Evolutionary conservation across 768 basidiomycete genomes (phyloP).

Genomic region (Exidia glandulosa): DNA sequence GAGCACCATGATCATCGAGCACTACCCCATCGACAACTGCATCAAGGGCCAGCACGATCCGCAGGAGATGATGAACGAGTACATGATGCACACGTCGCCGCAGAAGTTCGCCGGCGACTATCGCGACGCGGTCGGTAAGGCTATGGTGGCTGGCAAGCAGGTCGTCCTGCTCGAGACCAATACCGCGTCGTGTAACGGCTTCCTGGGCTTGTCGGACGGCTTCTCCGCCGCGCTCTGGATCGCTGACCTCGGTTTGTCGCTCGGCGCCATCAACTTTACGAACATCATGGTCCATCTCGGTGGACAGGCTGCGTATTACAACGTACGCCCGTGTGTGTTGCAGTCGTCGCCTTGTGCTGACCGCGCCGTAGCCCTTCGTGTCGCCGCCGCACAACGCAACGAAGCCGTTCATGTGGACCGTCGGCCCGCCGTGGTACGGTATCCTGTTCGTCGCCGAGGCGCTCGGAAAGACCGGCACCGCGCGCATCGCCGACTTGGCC

Average conservation of each 20-base stretch:
- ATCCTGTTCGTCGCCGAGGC: constrained; percentile 59
- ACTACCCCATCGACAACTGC: constrained; percentile 2
- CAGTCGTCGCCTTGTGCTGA: no score
- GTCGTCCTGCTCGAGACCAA: constrained; percentile 65
- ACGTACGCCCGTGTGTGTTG: no score
- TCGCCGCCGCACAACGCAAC: constrained; percentile 32
- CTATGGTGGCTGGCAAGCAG: constrained; percentile 29
- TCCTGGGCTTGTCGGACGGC: constrained; percentile 43
- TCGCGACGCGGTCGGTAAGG: constrained; percentile 31
- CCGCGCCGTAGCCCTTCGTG: constrained; percentile 21
- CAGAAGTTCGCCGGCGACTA: constrained; percentile 23
- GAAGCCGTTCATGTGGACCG: constrained; percentile 39
- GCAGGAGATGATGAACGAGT: constrained; percentile 3
- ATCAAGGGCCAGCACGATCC: constrained; percentile 1
- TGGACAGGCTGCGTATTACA: constrained; percentile 55
- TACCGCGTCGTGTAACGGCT: constrained; percentile 41
- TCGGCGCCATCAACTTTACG: constrained; percentile 45
- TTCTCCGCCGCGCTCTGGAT: constrained; percentile 54
- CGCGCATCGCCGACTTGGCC: constrained; percentile 58
- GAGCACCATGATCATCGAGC: background rate
- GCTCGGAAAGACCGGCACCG: constrained; percentile 49
- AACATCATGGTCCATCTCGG: constrained; percentile 45
- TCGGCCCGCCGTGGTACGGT: constrained; percentile 66
- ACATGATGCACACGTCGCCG: constrained; percentile 9
- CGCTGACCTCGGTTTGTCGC: constrained; percentile 47